Evolutionary conservation across 441 rosid genomes (phyloP), one percentile per base, ranked within the genome.

Genomic region (Oxalis stricta): DNA sequence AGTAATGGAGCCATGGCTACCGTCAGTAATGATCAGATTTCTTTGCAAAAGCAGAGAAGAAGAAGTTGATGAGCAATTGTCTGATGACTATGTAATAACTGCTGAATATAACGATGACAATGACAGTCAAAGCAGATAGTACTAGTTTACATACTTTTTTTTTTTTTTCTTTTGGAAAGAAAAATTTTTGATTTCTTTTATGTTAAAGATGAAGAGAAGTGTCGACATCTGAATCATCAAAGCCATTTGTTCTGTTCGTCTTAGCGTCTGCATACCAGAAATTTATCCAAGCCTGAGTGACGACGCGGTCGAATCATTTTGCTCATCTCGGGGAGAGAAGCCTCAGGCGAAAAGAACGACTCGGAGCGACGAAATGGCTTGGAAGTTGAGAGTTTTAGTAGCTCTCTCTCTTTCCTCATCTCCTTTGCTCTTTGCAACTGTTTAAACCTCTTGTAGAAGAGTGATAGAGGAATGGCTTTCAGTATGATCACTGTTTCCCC

Each of bases 121-220:
- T 55, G 65, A 76, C 56, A 50, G 35, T 48, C 46, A 30, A 24
- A 37, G 2, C 50, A 32, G 60, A 58, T 48, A 35, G 44, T 65
- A 65, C 41, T 44, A 38, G 58, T 44, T 50, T 46, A 32, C 49
- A 35, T 44, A 46, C 35, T 44, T 48, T 18, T 44, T 35, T 33
- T 61, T 45, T 13, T 38, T 37, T 41, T n/a, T 23, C 13, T 50
- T 16, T 32, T 29, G n/a, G n/a, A n/a, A n/a, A n/a, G n/a, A n/a
- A n/a, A n/a, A n/a, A n/a, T 38, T 30, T 24, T 47, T 16, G 46
- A 13, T 11, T 15, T 9, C 7, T 22, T 18, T 0, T 15, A 33
- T 63, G 56, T 60, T 64, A 68, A 38, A 74, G 61, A 56, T 68
- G 75, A 62, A 74, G 69, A 43, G 76, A 65, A 50, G 74, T 62